Conservation (phyloP, 75 land plant species). For the Gnetum montanum region DNA sequence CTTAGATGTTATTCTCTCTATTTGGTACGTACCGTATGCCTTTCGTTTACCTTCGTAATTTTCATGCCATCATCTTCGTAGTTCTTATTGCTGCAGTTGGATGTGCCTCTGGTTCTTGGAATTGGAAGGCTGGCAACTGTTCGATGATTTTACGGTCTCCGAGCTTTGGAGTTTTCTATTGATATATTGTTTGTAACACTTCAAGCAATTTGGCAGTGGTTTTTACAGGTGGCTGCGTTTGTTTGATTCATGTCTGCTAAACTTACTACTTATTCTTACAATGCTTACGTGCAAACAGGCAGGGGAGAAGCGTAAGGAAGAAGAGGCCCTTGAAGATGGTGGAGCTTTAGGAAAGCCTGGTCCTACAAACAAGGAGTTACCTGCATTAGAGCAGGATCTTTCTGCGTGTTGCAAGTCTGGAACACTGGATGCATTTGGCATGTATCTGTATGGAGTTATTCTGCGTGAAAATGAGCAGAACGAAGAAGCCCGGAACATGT, state of each 20-base stretch:
- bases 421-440: slow-evolving; percentile 76
- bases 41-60: slow-evolving; percentile 2
- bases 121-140: too few relatives aligned
- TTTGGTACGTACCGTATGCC: slow-evolving; percentile 36
- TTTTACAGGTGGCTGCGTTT: too few relatives aligned
- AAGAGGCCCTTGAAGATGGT: slow-evolving; percentile 83
- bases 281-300: slow-evolving; percentile 35
- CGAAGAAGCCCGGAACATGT: slow-evolving; percentile 51
- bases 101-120: too few relatives aligned
- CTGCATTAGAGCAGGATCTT: slow-evolving; percentile 69
- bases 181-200: too few relatives aligned
- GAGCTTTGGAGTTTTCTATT: too few relatives aligned
- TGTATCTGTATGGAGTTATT: slow-evolving; percentile 82
- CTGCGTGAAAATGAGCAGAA: slow-evolving; percentile 76
- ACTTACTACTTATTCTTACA: background rate
- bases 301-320: slow-evolving; percentile 98
- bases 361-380: slow-evolving; percentile 66
- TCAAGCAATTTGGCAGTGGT: too few relatives aligned
- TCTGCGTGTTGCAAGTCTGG: slow-evolving; percentile 38
- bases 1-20: slow-evolving; percentile 82
- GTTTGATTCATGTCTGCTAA: slow-evolving; percentile 4
- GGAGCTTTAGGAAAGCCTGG: slow-evolving; percentile 77
- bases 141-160: too few relatives aligned
- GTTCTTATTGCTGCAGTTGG: too few relatives aligned
- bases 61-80: slow-evolving; percentile 3